These are phyloP conservation scores for Sordariomycetes sp. DNA, from an alignment of 2,329 filamentous ascomycete species.

Conservation along the genomic window DNA sequence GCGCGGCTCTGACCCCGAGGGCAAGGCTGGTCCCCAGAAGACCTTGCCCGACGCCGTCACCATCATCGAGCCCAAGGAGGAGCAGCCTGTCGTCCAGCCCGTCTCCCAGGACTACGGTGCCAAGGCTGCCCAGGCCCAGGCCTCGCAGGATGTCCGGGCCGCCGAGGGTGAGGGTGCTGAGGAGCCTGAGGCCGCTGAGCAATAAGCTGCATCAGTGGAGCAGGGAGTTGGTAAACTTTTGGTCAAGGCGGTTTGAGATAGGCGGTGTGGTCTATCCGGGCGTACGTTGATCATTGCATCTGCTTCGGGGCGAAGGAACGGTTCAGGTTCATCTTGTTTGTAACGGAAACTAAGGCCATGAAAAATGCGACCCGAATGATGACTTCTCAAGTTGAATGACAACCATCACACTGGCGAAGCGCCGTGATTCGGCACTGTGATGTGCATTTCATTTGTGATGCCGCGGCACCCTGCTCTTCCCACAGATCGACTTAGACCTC, in stretches of 20 bases:
- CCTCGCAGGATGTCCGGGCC: conserved; percentile 50
- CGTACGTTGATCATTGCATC: conserved; percentile 33
- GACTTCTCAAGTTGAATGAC: no score
- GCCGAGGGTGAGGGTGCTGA: conserved; percentile 45
- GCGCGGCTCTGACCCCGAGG: conserved; percentile 98
- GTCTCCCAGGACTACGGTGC: conserved; percentile 98
- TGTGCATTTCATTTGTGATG: no score
- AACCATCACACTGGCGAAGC: no score
- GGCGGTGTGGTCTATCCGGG: conserved; percentile 25
- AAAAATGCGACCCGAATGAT: conserved; percentile 22
- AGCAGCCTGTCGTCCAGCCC: conserved; percentile 89
- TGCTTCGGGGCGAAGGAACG: conserved; percentile 25
- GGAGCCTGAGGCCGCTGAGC: conserved; percentile 7
- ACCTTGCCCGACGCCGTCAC: conserved; percentile 96
- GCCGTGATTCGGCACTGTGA: no score
- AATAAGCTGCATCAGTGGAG: no score
- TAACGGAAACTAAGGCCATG: conserved; percentile 26
- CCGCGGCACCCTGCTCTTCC: no score
- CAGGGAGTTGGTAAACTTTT: conserved; percentile 13
- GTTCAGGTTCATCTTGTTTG: conserved; percentile 23
- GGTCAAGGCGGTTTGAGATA: conserved; percentile 11
- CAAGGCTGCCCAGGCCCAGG: conserved; percentile 64
- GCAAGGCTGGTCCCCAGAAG: conserved; percentile 97
- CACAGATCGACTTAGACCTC: no score
- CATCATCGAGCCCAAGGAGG: conserved; percentile 99